Percentiles rank a stretch among this genome's conserved stretches.
phyloP scores from a whole-genome alignment of 768 basidiomycete genomes.

The Boletus eberwhitei region DNA sequence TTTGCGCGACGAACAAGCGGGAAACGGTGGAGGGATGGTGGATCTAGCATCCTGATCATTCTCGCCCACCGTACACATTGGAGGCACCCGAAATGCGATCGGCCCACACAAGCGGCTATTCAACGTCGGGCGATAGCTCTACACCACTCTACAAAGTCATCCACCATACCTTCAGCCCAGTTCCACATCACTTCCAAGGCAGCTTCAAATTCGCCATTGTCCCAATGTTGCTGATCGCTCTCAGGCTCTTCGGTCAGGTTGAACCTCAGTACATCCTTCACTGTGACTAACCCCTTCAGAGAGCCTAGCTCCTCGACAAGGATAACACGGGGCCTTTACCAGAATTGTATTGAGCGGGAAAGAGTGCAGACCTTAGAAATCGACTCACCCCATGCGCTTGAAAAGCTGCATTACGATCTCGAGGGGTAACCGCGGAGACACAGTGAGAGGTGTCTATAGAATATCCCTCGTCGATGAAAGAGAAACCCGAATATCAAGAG shows the following conservation, averaged over 20 bases:
- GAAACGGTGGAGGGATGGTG: no score
- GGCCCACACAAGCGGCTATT: not conserved
- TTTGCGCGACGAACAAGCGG: no score
- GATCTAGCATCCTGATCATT: no score
- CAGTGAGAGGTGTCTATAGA: conserved; percentile 84
- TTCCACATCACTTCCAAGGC: conserved; percentile 60
- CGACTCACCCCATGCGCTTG: conserved; percentile 91
- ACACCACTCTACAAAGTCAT: conserved; percentile 32
- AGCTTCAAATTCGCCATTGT: conserved; percentile 63
- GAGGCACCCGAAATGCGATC: not conserved
- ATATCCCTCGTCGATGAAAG: not conserved
- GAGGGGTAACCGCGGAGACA: conserved; percentile 85
- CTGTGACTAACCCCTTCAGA: conserved; percentile 84
- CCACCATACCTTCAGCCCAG: conserved; percentile 41
- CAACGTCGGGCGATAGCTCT: conserved; percentile 21
- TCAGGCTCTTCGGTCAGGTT: conserved; percentile 59
- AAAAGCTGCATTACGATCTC: conserved; percentile 98
- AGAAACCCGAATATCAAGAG: not conserved
- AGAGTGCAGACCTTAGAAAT: not conserved
- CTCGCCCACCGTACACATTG: no score
- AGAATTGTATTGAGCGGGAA: not conserved
- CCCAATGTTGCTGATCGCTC: conserved; percentile 50
- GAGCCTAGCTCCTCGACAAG: conserved; percentile 85
- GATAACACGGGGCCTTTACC: conserved; percentile 85
- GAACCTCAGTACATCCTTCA: conserved; percentile 93